Conservation (phyloP, 345 rosid genomes). For the Physaria fendleri region DNA sequence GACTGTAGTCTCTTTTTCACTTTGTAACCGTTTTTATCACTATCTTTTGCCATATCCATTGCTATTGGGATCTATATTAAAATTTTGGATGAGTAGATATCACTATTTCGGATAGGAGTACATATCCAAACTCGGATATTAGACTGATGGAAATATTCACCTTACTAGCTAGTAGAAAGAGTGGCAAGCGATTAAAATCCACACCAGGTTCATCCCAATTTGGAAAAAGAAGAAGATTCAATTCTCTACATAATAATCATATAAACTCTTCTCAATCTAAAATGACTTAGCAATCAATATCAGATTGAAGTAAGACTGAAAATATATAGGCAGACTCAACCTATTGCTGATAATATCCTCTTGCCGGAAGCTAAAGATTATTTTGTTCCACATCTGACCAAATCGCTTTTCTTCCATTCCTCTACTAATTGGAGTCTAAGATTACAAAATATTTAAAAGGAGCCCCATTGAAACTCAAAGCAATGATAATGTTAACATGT, state of each 20-base stretch:
- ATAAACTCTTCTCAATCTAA: background rate
- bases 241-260: constrained; percentile 34
- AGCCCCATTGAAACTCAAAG: background rate
- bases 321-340: constrained; percentile 20
- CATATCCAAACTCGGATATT: background rate
- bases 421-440: constrained; percentile 28
- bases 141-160: constrained; percentile 16
- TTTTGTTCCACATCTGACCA: constrained; percentile 56
- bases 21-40: constrained; percentile 42
- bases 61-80: constrained; percentile 55
- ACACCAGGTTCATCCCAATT: too few species aligned
- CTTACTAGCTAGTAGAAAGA: too few species aligned
- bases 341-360: constrained; percentile 49
- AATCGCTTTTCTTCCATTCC: constrained; percentile 41
- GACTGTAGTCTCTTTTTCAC: constrained; percentile 41
- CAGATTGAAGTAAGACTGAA: background rate
- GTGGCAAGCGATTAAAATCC: too few species aligned
- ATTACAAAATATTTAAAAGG: constrained; percentile 31
- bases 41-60: constrained; percentile 59
- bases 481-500: constrained; percentile 11
- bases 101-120: background rate
- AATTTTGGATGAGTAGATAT: background rate
- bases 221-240: constrained; percentile 46
- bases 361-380: constrained; percentile 50
- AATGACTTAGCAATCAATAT: background rate